Percentiles rank a stretch among this genome's conserved stretches.
Evolutionary conservation across 2,329 filamentous ascomycete species (phyloP).

Genomic region (Trichoderma atrobrunneum): DNA sequence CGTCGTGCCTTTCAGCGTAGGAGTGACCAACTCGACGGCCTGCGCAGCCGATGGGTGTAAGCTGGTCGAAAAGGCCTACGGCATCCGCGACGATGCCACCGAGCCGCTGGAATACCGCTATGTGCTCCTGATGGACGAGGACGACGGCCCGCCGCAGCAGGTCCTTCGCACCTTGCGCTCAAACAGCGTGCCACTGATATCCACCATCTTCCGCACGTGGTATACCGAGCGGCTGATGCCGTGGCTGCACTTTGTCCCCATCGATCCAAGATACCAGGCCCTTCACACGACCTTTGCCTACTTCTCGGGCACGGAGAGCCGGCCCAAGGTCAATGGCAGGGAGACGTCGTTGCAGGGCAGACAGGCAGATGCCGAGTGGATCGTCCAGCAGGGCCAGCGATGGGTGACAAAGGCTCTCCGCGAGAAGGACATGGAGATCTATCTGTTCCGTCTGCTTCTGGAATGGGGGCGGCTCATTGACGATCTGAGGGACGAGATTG

Average conservation of each 20-base stretch:
- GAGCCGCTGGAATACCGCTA: conserved; percentile 65
- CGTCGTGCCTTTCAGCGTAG: conserved; percentile 53
- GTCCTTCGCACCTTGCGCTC: conserved; percentile 66
- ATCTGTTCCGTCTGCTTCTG: conserved; percentile 72
- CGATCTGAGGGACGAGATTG: conserved; percentile 52
- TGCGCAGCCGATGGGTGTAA: conserved; percentile 49
- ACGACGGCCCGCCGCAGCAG: conserved; percentile 58
- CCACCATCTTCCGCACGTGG: conserved; percentile 75
- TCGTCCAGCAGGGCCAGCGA: conserved; percentile 61
- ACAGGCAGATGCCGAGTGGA: conserved; percentile 56
- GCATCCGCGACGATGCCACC: conserved; percentile 36
- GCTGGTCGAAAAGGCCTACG: conserved; percentile 32
- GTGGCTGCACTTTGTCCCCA: conserved; percentile 78
- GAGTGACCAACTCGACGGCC: conserved; percentile 55
- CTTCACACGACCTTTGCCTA: conserved; percentile 73
- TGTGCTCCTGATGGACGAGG: conserved; percentile 69
- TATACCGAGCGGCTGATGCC: conserved; percentile 70
- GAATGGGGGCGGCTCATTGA: conserved; percentile 73
- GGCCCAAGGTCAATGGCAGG: conserved; percentile 43
- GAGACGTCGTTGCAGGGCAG: conserved; percentile 48
- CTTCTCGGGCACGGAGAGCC: conserved; percentile 58
- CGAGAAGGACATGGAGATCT: conserved; percentile 75
- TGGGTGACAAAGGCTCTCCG: conserved; percentile 64
- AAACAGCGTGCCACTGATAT: conserved; percentile 65
- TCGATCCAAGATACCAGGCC: conserved; percentile 70